A percentile compares a stretch with the other conserved stretches of the same genome.
These are phyloP conservation scores for Lizanozyma gosingica DNA, from an alignment of 1,139 yeast genomes.

Conservation along the genomic window DNA sequence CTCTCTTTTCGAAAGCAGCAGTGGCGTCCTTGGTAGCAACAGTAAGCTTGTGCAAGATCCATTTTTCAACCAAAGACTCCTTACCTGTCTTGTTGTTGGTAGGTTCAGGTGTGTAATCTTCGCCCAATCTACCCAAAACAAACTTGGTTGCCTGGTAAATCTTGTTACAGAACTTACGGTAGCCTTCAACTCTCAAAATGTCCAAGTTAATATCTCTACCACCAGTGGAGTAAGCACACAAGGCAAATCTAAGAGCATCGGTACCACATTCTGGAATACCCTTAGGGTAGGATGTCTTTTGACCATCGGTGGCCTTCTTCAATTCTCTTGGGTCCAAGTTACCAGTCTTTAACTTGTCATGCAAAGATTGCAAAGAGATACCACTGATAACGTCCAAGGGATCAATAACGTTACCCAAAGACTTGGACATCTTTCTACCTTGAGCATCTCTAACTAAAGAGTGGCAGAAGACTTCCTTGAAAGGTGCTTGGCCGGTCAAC, in stretches of 20 bases:
- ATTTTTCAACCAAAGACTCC: constrained; percentile 88
- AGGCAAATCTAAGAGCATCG: constrained; percentile 94
- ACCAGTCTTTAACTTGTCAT: constrained; percentile 68
- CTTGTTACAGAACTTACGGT: constrained; percentile 98
- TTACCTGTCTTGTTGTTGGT: constrained; percentile 55
- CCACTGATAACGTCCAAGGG: constrained; percentile 92
- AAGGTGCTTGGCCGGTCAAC: constrained; percentile 86
- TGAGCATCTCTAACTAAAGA: constrained; percentile 98
- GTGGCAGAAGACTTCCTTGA: constrained; percentile 95
- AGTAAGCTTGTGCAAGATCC: constrained; percentile 87
- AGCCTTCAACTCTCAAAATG: constrained; percentile 95
- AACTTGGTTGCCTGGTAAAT: constrained; percentile 98
- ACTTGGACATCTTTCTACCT: constrained; percentile 98
- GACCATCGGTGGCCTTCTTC: constrained; percentile 82
- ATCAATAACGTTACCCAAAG: constrained; percentile 92
- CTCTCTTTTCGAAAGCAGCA: constrained; percentile 69
- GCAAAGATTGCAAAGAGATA: constrained; percentile 70
- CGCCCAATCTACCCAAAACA: constrained; percentile 88
- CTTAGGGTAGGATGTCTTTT: constrained; percentile 81
- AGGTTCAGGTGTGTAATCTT: constrained; percentile 75
- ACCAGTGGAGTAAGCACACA: constrained; percentile 98
- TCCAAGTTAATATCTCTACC: constrained; percentile 97
- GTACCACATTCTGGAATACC: constrained; percentile 99
- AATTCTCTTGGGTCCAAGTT: constrained; percentile 88
- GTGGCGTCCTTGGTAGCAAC: constrained; percentile 58